Base-by-base conservation (phyloP, 352 stramenopile genomes). In the Phytopythium mirpurense region DNA sequence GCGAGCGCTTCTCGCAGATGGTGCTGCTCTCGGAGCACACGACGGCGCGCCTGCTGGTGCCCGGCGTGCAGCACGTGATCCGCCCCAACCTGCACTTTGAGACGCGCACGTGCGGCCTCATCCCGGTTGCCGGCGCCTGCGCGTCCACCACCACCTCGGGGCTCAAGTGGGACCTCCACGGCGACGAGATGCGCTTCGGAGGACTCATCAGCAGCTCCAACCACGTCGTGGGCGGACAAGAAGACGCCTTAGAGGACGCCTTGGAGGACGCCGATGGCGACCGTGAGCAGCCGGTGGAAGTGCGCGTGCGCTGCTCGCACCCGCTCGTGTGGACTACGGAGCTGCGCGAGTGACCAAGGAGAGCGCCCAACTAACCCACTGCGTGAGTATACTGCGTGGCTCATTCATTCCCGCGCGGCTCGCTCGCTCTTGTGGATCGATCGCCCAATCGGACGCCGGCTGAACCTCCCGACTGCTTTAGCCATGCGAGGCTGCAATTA, bases 61-160 rank as follows among this genome's bases (percentile, higher is more conserved):
- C 86, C 0, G 69, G 78, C 0, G 34, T 66, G 5, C 70, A 57
- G 44, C 81, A 96, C 62, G 60, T 79, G 10, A 83, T 96, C 44
- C 66, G 60, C n/a, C 87, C 86, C n/a, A 85, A 95, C 59, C 87
- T 89, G 40, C 27, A 85, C 53, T 87, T 96, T 42, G 95, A 98
- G 70, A 85, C 90, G 44, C 90, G 92, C 31, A 97, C 86, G 27
- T 98, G 94, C 66, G 95, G 95, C 6, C 72, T 99, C 16, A 94
- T 99, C 53, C 96, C 95, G 2, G 52, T 98, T n/a, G 79, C 58
- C 2, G 82, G 78, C 18, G 57, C 72, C 8, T 98, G 91, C 55
- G 63, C 84, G 14, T 67, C 67, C 6, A 80, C 90, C 5, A 88
- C 70, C 11, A 98, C 95, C 0, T 80, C 65, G 16, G 96, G 96